Base-by-base conservation (phyloP, 2,329 filamentous ascomycete genomes). In the Pseudogymnoascus sp. region DNA sequence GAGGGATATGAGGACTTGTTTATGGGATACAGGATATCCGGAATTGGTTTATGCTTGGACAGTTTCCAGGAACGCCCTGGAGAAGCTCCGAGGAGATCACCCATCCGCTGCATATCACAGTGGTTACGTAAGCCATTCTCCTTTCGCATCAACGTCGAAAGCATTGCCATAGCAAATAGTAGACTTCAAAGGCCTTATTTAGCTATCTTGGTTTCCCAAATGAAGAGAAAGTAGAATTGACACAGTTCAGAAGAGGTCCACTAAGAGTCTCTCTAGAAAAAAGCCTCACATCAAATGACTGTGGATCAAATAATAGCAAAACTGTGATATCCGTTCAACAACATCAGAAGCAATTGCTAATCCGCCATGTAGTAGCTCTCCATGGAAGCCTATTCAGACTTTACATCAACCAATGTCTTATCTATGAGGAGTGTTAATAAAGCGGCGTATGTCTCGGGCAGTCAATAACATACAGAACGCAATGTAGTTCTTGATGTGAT, bases 401-500 rank as follows among this genome's bases (percentile, higher is more conserved):
- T 57, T 10, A 61, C 59, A 40, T 61, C 40, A 36, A 63, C 65
- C 28, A 61, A 64, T 31, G 66, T 63, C 62, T 65, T 67, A 63
- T 67, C 66, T 67, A 53, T 47, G 38, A 21, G 17, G 57, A 28
- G 11, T 21, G 19, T 44, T 40, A 61, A 26, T 21, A 42, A 31
- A 15, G 23, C 6, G 17, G 23, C 6, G 17, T 47, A 23, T n/a
- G 23, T 21, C n/a, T 26, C n/a, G 31, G 17, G 21, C 15, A 44
- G 44, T 19, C 21, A 23, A 40, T 38, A 35, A 73, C 77, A 76
- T 74, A 74, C 78, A 79, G 68, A 80, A 80, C 17, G 78, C 78
- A 64, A 80, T 77, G 71, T 76, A 75, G 19, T 74, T 74, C 70
- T 76, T 78, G 64, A 79, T 79, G 66, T 75, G 75, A 42, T 71